phyloP scores from a whole-genome alignment of 78 protist genomes.

The slime mould (Dictyostelium discoideum) region DNA sequence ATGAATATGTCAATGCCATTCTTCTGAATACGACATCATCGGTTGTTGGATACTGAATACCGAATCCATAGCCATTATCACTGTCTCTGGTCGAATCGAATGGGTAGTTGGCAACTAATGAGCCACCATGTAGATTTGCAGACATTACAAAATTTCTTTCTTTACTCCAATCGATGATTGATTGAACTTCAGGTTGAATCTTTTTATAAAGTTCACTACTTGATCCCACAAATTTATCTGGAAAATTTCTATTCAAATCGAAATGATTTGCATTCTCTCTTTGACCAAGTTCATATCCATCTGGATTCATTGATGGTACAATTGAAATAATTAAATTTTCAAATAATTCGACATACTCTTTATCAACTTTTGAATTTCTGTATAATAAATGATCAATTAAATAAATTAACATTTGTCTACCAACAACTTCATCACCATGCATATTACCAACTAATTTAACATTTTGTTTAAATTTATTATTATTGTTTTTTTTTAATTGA shows the following conservation, averaged over 20 bases:
- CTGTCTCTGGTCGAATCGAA: slow-evolving; percentile 29
- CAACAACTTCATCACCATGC: slow-evolving; percentile 92
- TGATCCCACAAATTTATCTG: slow-evolving; percentile 23
- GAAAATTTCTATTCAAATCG: slow-evolving; percentile 90
- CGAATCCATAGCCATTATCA: not conserved
- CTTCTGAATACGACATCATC: slow-evolving; percentile 79
- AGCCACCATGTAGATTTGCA: slow-evolving; percentile 90
- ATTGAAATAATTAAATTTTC: slow-evolving; percentile 65
- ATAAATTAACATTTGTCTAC: slow-evolving; percentile 73
- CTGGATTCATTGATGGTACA: slow-evolving; percentile 92
- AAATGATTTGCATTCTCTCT: slow-evolving; percentile 46
- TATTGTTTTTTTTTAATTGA: not conserved
- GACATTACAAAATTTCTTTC: slow-evolving; percentile 65
- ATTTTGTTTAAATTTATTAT: slow-evolving; percentile 4
- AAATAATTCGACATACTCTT: slow-evolving; percentile 7
- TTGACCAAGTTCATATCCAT: slow-evolving; percentile 79
- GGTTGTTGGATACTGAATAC: slow-evolving; percentile 59
- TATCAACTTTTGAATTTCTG: slow-evolving; percentile 3
- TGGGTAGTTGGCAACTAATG: slow-evolving; percentile 85
- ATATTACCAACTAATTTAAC: slow-evolving; percentile 85
- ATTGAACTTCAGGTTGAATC: slow-evolving; percentile 70
- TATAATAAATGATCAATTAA: slow-evolving; percentile 19
- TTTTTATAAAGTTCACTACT: not conserved
- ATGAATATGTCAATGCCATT: slow-evolving; percentile 78
- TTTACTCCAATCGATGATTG: slow-evolving; percentile 78